phyloP scores from a whole-genome alignment of 1,284 basidiomycete genomes.

The Cryptococcus amylolentus region DNA sequence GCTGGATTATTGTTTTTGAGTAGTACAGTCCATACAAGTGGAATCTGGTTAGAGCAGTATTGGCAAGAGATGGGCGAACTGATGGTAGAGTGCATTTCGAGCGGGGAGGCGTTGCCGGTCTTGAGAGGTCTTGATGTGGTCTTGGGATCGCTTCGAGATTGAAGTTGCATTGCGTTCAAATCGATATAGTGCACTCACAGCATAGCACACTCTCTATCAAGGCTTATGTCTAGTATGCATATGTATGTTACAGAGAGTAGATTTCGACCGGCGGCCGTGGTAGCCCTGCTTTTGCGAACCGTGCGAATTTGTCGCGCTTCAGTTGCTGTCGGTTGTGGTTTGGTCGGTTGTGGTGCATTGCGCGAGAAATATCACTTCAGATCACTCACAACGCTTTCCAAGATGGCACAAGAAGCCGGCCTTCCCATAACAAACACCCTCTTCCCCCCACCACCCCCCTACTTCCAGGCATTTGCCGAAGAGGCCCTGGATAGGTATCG shows the following conservation, averaged over 20 bases:
- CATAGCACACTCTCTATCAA: too few species aligned
- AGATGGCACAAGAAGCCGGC: constrained; percentile 8
- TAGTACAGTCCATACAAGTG: constrained; percentile 18
- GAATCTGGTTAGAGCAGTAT: constrained; percentile 27
- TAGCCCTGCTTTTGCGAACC: too few species aligned
- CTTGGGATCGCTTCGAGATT: constrained; percentile 20
- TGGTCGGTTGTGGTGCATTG: too few species aligned
- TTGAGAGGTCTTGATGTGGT: constrained; percentile 31
- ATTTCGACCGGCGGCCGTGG: too few species aligned
- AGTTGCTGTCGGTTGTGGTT: too few species aligned
- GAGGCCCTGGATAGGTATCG: constrained; percentile 24
- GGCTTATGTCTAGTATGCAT: too few species aligned
- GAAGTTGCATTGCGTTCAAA: neutral
- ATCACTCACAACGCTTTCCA: too few species aligned
- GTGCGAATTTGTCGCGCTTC: too few species aligned
- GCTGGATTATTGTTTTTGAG: constrained; percentile 21
- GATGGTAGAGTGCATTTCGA: constrained; percentile 26
- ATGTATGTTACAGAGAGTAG: too few species aligned
- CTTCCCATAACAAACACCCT: constrained; percentile 44
- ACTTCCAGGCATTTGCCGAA: constrained; percentile 37
- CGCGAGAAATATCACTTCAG: too few species aligned
- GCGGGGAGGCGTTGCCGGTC: constrained; percentile 28
- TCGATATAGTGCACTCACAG: too few species aligned
- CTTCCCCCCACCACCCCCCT: constrained; percentile 44
- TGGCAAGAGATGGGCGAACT: constrained; percentile 30